A percentile compares a stretch with the other conserved stretches of the same genome.
Evolutionary conservation across 2,329 filamentous ascomycete species (phyloP).

Genomic region (Camptophora hylomeconis): DNA sequence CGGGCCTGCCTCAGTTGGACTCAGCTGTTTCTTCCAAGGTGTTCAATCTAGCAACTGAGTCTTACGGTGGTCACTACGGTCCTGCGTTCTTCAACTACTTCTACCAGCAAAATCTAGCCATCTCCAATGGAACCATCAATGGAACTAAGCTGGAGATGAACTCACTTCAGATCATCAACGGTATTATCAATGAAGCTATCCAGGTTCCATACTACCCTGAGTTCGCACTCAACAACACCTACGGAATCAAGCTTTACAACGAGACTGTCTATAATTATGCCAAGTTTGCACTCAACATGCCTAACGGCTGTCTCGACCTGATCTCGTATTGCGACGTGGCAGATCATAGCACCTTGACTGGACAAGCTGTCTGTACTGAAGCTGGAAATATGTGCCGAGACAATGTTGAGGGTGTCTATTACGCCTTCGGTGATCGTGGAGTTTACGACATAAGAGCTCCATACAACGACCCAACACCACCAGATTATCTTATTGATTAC

Average conservation of each 20-base stretch:
- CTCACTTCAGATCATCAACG: constrained; percentile 42
- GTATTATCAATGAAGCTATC: constrained; percentile 41
- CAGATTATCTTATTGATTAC: constrained; percentile 47
- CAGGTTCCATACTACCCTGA: constrained; percentile 39
- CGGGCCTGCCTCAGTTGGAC: constrained; percentile 35
- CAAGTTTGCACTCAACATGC: constrained; percentile 47
- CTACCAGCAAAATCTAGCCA: constrained; percentile 42
- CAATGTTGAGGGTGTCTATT: constrained; percentile 46
- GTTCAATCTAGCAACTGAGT: constrained; percentile 48
- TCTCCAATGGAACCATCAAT: constrained; percentile 34
- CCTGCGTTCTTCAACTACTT: constrained; percentile 46
- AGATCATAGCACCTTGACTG: constrained; percentile 44
- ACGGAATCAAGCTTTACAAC: constrained; percentile 41
- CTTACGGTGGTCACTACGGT: constrained; percentile 33
- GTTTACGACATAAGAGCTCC: constrained; percentile 50
- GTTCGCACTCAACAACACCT: constrained; percentile 42
- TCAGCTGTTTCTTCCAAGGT: constrained; percentile 36
- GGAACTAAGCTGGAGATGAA: constrained; percentile 42
- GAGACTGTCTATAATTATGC: constrained; percentile 47
- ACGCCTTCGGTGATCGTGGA: constrained; percentile 39
- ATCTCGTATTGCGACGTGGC: constrained; percentile 52
- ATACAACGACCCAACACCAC: constrained; percentile 47
- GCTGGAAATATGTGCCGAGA: constrained; percentile 43
- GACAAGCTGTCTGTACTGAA: constrained; percentile 37
- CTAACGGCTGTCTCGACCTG: constrained; percentile 47